Conservation (phyloP, 306 rosid species). For the Cucurbita pepo region DNA sequence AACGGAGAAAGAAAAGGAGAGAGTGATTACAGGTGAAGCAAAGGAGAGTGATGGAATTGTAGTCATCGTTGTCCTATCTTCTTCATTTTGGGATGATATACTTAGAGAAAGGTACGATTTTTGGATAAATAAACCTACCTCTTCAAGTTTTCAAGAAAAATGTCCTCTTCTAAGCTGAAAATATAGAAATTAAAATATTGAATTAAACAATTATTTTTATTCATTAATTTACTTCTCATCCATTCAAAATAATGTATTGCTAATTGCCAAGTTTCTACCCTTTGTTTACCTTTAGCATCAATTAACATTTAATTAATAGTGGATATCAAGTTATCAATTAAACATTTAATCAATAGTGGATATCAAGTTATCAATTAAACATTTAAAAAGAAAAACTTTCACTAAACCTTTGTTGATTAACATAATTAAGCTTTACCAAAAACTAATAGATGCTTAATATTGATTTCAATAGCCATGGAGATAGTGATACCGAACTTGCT, state of each 20-base stretch:
- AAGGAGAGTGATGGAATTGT: neutral
- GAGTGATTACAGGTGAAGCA: neutral
- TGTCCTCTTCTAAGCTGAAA: neutral
- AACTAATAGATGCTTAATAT: neutral
- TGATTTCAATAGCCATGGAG: neutral
- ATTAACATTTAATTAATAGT: too few species aligned
- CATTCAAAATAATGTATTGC: too few species aligned
- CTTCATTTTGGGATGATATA: neutral
- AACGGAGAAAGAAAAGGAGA: neutral
- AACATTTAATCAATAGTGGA: neutral
- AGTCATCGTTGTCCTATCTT: constrained; percentile 1
- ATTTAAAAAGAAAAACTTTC: neutral
- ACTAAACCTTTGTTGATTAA: neutral
- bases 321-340: neutral
- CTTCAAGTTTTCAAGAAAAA: neutral
- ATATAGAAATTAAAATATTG: too few species aligned
- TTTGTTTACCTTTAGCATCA: too few species aligned
- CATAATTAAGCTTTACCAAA: neutral
- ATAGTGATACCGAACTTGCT: neutral
- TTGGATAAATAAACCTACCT: neutral
- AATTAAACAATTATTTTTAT: too few species aligned
- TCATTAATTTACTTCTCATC: too few species aligned
- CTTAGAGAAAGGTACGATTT: neutral
- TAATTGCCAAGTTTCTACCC: too few species aligned
- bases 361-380: neutral